Conservation (phyloP, 2,329 filamentous ascomycete species). For the Colletotrichum eleusines region DNA sequence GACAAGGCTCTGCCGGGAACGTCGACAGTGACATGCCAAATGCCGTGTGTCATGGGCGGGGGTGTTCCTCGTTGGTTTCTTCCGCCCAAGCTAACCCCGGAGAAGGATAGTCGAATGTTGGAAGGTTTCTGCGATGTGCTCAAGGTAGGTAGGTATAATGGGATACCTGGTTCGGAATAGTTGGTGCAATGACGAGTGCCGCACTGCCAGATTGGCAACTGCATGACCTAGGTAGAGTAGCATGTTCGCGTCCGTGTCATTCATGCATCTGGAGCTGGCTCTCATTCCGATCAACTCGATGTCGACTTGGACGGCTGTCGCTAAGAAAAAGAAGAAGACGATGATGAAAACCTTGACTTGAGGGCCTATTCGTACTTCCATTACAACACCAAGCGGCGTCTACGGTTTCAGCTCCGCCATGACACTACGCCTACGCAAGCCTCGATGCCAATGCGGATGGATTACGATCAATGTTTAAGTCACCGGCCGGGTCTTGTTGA, state of each 20-base stretch:
- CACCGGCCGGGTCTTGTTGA: too few species aligned
- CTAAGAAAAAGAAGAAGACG: too few species aligned
- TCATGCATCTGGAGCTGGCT: slow-evolving; percentile 5
- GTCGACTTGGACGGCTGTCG: too few species aligned
- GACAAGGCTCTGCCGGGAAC: slow-evolving; percentile 16
- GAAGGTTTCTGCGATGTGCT: neutral
- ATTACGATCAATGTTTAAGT: slow-evolving; percentile 15
- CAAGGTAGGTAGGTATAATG: neutral
- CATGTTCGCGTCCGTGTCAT: slow-evolving; percentile 3
- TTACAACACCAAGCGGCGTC: too few species aligned
- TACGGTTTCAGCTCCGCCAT: too few species aligned
- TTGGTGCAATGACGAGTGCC: slow-evolving; percentile 17
- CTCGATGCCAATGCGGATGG: too few species aligned
- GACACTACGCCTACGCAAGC: too few species aligned
- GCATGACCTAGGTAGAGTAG: neutral
- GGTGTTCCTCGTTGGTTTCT: slow-evolving; percentile 13
- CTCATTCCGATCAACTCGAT: neutral
- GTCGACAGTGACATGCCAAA: slow-evolving; percentile 27
- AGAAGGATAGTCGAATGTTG: slow-evolving; percentile 10
- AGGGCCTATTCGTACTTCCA: too few species aligned
- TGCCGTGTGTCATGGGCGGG: slow-evolving; percentile 36
- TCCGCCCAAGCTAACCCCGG: slow-evolving; percentile 23
- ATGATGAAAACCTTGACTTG: too few species aligned
- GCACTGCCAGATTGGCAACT: slow-evolving; percentile 14
- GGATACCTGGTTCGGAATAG: neutral